Conservation (phyloP, 2,329 filamentous ascomycete genomes). For the Hypoxylon sp. region DNA sequence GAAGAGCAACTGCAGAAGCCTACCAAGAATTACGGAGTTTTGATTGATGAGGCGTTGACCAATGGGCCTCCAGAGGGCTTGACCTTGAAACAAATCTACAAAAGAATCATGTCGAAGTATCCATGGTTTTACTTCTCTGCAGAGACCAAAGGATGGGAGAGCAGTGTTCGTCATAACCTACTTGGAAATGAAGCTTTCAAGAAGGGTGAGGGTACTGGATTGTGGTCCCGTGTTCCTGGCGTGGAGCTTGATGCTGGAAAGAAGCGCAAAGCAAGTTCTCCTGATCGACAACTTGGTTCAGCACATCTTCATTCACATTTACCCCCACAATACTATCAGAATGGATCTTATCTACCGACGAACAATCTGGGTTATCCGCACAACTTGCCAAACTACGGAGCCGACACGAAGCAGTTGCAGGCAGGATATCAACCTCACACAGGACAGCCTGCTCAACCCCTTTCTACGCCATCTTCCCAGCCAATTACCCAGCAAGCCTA, state of each 20-base stretch:
- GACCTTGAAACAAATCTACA: conserved; percentile 74
- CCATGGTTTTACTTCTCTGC: conserved; percentile 73
- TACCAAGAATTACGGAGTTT: conserved; percentile 73
- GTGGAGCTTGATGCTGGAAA: conserved; percentile 73
- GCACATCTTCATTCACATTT: conserved; percentile 53
- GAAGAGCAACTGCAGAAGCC: conserved; percentile 73
- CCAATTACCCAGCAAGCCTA: conserved; percentile 48
- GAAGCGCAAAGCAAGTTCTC: conserved; percentile 70
- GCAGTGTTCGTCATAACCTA: conserved; percentile 74
- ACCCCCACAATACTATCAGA: conserved; percentile 53
- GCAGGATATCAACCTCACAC: conserved; percentile 42
- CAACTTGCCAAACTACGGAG: conserved; percentile 45
- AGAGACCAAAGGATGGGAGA: conserved; percentile 76
- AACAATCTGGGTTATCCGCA: conserved; percentile 46
- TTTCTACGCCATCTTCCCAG: conserved; percentile 45
- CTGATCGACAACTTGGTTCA: conserved; percentile 60
- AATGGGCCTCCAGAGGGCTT: conserved; percentile 69
- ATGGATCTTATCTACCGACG: conserved; percentile 50
- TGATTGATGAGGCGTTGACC: conserved; percentile 72
- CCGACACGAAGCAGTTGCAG: conserved; percentile 49
- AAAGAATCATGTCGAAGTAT: conserved; percentile 71
- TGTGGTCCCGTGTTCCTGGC: conserved; percentile 71
- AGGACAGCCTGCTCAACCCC: conserved; percentile 45
- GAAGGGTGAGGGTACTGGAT: conserved; percentile 69
- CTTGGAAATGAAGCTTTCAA: conserved; percentile 74